A percentile compares a stretch with the other conserved stretches of the same genome.
These are phyloP conservation scores for Neonectria punicea DNA, from an alignment of 2,329 filamentous ascomycete genomes.

Conservation along the genomic window DNA sequence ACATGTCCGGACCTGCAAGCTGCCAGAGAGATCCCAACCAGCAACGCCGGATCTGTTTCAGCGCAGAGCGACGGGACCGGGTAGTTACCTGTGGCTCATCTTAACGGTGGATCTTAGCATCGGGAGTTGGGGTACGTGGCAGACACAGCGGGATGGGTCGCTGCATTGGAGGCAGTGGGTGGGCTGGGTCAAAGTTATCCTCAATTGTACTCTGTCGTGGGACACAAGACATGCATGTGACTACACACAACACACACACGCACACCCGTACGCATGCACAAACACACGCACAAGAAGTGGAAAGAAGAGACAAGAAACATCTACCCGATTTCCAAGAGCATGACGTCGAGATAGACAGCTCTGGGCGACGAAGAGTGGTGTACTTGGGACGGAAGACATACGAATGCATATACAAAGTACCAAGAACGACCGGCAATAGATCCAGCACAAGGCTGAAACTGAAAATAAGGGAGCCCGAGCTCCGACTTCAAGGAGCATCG, in stretches of 20 bases:
- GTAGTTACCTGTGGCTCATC: constrained; percentile 20
- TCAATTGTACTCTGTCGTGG: constrained; percentile 8
- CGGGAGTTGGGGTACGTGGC: constrained; percentile 23
- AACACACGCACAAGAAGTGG: constrained; percentile 9
- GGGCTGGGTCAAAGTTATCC: background rate
- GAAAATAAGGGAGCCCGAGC: background rate
- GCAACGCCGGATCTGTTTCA: background rate
- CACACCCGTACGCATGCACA: constrained; percentile 10
- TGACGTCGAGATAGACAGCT: constrained; percentile 1
- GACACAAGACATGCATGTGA: constrained; percentile 22
- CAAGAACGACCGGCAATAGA: background rate
- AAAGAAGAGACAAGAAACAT: constrained; percentile 8
- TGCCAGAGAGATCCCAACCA: background rate
- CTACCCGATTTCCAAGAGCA: background rate
- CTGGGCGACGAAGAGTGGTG: background rate
- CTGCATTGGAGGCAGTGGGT: constrained; percentile 2
- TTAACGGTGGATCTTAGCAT: constrained; percentile 18
- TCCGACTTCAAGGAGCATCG: background rate
- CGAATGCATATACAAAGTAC: background rate
- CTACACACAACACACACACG: constrained; percentile 2
- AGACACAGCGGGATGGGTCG: constrained; percentile 12
- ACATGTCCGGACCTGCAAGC: background rate
- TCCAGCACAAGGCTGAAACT: constrained; percentile 2
- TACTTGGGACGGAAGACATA: background rate
- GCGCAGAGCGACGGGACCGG: constrained; percentile 13